Evolutionary conservation across 129 eudicot species (phyloP).

Genomic region (Artemisia argyi): DNA sequence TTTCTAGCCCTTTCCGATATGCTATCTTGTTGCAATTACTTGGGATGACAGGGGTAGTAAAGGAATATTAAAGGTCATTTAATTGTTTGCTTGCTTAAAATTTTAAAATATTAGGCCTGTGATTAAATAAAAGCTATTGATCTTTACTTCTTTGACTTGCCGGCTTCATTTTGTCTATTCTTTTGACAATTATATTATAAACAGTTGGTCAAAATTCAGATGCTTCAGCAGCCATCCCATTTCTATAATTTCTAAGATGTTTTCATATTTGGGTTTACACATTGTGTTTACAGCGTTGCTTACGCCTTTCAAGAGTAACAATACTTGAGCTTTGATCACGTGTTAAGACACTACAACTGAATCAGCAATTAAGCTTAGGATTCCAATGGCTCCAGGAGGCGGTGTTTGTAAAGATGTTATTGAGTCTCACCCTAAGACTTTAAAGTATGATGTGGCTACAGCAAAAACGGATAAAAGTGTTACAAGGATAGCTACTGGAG

Average conservation of each 20-base stretch:
- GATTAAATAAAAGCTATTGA: constrained; percentile 12
- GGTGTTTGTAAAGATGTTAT: constrained; percentile 61
- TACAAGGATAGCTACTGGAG: constrained; percentile 30
- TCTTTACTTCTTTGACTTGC: constrained; percentile 25
- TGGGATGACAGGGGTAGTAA: constrained; percentile 18
- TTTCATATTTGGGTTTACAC: constrained; percentile 27
- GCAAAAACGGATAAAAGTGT: constrained; percentile 41
- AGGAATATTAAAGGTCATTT: constrained; percentile 17
- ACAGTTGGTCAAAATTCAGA: constrained; percentile 33
- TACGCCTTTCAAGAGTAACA: constrained; percentile 22
- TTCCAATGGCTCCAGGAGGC: constrained; percentile 66
- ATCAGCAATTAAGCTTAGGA: constrained; percentile 17
- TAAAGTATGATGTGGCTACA: constrained; percentile 46
- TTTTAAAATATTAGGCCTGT: constrained; percentile 1
- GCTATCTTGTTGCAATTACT: constrained; percentile 1
- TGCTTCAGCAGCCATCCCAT: background rate
- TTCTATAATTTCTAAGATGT: background rate
- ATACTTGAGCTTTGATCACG: constrained; percentile 17
- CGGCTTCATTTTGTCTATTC: constrained; percentile 31
- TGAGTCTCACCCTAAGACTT: constrained; percentile 61
- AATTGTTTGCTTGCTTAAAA: constrained; percentile 26
- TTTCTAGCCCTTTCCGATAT: background rate
- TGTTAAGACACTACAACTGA: constrained; percentile 11
- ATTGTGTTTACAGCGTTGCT: constrained; percentile 36
- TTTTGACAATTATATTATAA: constrained; percentile 29